These are phyloP conservation scores for Nepenthes gracilis DNA, from an alignment of 148 eudicot genomes.

Conservation along the genomic window DNA sequence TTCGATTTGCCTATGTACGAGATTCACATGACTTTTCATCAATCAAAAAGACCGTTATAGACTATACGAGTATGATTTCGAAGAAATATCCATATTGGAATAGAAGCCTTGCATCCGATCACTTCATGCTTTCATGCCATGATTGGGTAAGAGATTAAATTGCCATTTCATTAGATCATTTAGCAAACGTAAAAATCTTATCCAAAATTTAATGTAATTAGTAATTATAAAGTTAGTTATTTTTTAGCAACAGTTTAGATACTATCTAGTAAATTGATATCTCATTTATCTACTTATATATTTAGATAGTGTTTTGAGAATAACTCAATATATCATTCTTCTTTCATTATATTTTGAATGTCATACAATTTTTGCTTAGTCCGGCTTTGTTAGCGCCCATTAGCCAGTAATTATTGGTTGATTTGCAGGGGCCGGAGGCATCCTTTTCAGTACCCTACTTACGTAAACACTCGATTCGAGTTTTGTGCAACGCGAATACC, in stretches of 20 bases:
- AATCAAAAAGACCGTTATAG: constrained; percentile 36
- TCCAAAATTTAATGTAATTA: too few relatives aligned
- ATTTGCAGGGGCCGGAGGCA: constrained; percentile 58
- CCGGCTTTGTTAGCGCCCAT: too few relatives aligned
- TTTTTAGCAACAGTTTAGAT: too few relatives aligned
- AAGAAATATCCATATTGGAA: constrained; percentile 57
- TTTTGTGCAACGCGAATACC: constrained; percentile 72
- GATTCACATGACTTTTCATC: constrained; percentile 38
- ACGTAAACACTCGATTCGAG: constrained; percentile 49
- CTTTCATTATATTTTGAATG: too few relatives aligned
- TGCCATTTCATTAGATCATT: background rate
- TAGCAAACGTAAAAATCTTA: too few relatives aligned
- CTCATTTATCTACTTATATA: too few relatives aligned
- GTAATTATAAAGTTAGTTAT: too few relatives aligned
- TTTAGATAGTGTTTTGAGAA: too few relatives aligned
- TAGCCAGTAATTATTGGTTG: too few relatives aligned
- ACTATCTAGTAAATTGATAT: too few relatives aligned
- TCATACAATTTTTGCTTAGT: too few relatives aligned
- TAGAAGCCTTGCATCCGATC: constrained; percentile 66
- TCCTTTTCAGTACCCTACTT: constrained; percentile 50
- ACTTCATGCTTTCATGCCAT: constrained; percentile 79
- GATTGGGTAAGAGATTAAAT: constrained; percentile 45
- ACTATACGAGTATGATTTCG: constrained; percentile 38
- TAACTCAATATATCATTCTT: too few relatives aligned
- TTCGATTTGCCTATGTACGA: constrained; percentile 28